Evolutionary conservation across 1,284 basidiomycete genomes (phyloP), one percentile per base, ranked within the genome.

Genomic region (Exobasidium cylindrosporum): DNA sequence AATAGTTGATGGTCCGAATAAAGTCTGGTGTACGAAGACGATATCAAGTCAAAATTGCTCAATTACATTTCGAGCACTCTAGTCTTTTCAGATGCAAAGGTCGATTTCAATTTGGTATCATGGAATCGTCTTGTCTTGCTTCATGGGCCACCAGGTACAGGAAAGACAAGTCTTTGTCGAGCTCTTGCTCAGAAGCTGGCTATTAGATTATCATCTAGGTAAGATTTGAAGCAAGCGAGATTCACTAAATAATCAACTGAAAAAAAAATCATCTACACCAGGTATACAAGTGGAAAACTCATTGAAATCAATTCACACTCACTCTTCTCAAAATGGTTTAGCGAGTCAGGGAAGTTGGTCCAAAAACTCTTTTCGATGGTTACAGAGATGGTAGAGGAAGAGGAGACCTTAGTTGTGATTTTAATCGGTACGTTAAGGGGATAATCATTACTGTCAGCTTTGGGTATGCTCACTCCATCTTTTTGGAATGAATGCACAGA

Each of bases 321-420:
- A 6, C 65, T 79, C 14, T 79, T 79, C 65, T 78, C 76, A 6
- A 79, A 78, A 62, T 80, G 79, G 79, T 99, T 98, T 82, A 96
- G 92, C 0, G 96, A 99, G 78, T 95, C 92, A 0, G 96, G 96
- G 29, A 99, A 99, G 81, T 87, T 99, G 14, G 96, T 99, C 0
- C 94, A 98, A 76, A 86, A 89, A 60, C 83, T 98, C 17, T 99
- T 99, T 77, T 87, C 86, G 54, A 89, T 86, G 62, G 91, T 99
- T 53, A 89, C 86, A 54, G 91, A 94, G 69, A 86, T 97, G 82
- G 83, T 84, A 4, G 92, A 94, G 57, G 93, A 97, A 72, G 89
- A 92, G 63, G 87, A 89, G 57, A 87, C 87, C 5, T 97, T 98
- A 74, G 88, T 98, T 0, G 88, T 97, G 1, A 91, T 99, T 17